Percentiles rank a stretch among this genome's conserved stretches.
Evolutionary conservation across 257 asterid genomes (phyloP).

Genomic region (Knoxia roxburghii): DNA sequence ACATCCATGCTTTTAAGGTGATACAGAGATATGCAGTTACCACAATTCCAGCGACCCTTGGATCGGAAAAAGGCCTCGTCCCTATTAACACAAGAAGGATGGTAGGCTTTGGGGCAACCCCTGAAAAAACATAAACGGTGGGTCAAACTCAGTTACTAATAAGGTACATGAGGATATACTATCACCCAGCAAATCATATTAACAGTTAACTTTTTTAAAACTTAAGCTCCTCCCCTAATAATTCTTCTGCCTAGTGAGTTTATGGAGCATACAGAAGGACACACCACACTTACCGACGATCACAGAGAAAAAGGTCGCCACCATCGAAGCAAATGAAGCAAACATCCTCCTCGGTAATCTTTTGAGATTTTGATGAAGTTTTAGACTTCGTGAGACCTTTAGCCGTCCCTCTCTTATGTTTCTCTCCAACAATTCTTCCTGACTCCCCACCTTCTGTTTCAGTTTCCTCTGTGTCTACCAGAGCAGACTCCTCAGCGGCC

Average conservation of each 20-base stretch:
- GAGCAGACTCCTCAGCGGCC: conserved; percentile 49
- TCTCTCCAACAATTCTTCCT: conserved; percentile 51
- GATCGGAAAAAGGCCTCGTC: conserved; percentile 88
- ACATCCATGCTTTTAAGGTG: not conserved
- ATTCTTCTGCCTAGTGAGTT: not conserved
- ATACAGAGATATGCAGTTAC: conserved; percentile 33
- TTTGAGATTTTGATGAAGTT: conserved; percentile 41
- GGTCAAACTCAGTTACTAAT: not conserved
- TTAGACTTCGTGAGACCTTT: conserved; percentile 42
- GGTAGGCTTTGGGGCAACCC: conserved; percentile 97
- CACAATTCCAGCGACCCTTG: conserved; percentile 97
- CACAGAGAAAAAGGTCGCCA: conserved; percentile 86
- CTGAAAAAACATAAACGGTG: conserved; percentile 41
- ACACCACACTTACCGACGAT: conserved; percentile 58
- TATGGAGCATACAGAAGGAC: not conserved
- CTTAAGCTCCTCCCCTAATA: not conserved
- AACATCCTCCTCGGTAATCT: conserved; percentile 72
- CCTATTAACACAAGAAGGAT: conserved; percentile 83
- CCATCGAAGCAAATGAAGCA: conserved; percentile 99
- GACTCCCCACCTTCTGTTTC: conserved; percentile 51
- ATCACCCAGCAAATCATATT: not conserved
- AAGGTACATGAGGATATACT: conserved; percentile 7
- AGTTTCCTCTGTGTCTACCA: conserved; percentile 69
- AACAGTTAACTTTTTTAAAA: not conserved
- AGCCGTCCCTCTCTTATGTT: conserved; percentile 67